These are phyloP conservation scores for Bassia scoparia DNA, from an alignment of 148 eudicot genomes.

Conservation along the genomic window DNA sequence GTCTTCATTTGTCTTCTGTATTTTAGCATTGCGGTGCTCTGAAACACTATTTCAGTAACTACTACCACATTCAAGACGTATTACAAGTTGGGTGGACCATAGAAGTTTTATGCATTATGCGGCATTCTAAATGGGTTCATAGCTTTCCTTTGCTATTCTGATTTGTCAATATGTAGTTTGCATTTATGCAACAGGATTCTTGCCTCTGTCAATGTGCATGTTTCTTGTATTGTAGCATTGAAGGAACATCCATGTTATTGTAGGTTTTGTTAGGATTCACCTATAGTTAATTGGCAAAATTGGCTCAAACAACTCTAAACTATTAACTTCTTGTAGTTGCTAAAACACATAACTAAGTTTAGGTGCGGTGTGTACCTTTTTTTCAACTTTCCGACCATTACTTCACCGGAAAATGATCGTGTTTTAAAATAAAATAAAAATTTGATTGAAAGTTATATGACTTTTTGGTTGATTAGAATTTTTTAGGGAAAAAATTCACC, in stretches of 20 bases:
- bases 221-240: neutral
- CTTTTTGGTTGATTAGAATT: neutral
- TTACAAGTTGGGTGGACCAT: neutral
- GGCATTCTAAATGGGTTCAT: neutral
- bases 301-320: too few species aligned
- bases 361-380: too few species aligned
- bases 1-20: conserved; percentile 16
- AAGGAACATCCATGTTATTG: neutral
- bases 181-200: neutral
- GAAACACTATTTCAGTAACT: neutral
- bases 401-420: too few species aligned
- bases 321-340: too few species aligned
- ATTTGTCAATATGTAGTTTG: neutral
- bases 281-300: too few species aligned
- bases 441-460: too few species aligned
- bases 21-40: neutral
- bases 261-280: too few species aligned
- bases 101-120: neutral
- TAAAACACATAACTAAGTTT: too few species aligned
- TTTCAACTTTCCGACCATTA: too few species aligned
- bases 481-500: too few species aligned
- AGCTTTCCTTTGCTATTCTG: neutral
- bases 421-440: too few species aligned
- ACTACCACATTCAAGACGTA: neutral
- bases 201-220: neutral